Evolutionary conservation across 2,329 filamentous ascomycete species (phyloP), one percentile per base, ranked within the genome.

Genomic region (Stemphylium beticola): DNA sequence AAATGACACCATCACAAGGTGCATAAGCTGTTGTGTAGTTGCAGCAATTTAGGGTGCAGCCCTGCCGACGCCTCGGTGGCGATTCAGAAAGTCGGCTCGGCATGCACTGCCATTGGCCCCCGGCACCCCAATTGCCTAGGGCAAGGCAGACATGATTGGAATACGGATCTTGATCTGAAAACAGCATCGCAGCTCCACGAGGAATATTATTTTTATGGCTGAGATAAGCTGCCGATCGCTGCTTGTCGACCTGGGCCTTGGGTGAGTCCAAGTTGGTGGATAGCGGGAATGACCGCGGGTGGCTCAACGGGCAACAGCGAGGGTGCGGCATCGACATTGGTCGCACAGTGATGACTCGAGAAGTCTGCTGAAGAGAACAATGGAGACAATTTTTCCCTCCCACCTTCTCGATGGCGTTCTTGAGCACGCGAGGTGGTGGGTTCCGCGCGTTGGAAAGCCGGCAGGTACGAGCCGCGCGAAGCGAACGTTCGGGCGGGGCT

Each of bases 81-180:
- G 51, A 22, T 29, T 42, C 43, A 29, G 37, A 49, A 29, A 48
- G 20, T 48, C 32, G 38, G 46, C 46, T 34, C 41, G 20, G 47
- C 41, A 20, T 47, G 40, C 45, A 55, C 50, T 40, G 55, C 42
- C 55, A 49, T 50, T 42, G 51, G 51, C 51, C 51, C 51, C 51
- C 40, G 18, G 41, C 26, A 38, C 33, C 22, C 46, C 20, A 44
- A 31, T 17, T 32, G 36, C 50, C 36, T 55, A 57, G 45, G 54
- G 44, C 55, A 47, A 57, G 55, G 55, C 55, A 57, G 55, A 57
- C 55, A 55, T 49, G 55, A 45, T 46, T 49, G 46, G 31, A 32
- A 55, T 43, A 43, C 50, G 50, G 45, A 26, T 34, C 17, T 32
- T 14, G 44, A 33, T 33, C 47, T 32, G 31, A 31, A 17, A 41